Base-by-base conservation (phyloP, 2,329 filamentous ascomycete genomes). In the Trichoderma koningiopsis region DNA sequence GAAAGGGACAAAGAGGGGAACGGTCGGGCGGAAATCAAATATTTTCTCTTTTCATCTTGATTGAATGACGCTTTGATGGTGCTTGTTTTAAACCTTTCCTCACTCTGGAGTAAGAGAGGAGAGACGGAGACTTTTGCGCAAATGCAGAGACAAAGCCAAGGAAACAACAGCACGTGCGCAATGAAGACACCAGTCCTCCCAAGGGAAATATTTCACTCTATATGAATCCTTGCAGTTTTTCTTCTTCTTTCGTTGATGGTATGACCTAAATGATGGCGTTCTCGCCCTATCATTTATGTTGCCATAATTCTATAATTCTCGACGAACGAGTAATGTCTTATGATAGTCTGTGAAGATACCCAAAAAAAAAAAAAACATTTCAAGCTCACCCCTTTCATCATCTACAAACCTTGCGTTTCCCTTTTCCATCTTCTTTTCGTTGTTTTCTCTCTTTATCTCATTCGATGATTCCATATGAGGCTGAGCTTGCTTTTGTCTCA, bases 161-260 rank as follows among this genome's bases (percentile, higher is more conserved):
- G 47, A 49, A n/a, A 43, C 16, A 43, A 55, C 62, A 47, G 47
- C 19, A 43, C 57, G 65, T 49, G 63, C 55, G 40, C 40, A 43
- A 43, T n/a, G 40, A n/a, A 37, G 37, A 67, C 33, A 35, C 35
- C 47, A 37, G 57, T 35, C 22, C 16, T 22, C 64, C 31, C 61
- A 61, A 61, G 57, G 65, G 65, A 61, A 60, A 68, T 61, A 61
- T 55, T 43, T 61, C 53, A 35, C 24, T 60, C 55, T 67, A 67
- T 59, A 67, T 52, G 63, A 67, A 67, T 49, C 55, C 40, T 58
- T 52, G 63, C 63, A 58, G 14, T 67, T 67, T 22, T 52, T 24
- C 8, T 43, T 47, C 19, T 40, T 49, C 5, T 22, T 22, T 19
- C 19, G 24, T n/a, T 5, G 37, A 31, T 31, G 53, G 56, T 29